Base-by-base conservation (phyloP, 1,139 yeast species). In the Blastobotrys malaysiensis region DNA sequence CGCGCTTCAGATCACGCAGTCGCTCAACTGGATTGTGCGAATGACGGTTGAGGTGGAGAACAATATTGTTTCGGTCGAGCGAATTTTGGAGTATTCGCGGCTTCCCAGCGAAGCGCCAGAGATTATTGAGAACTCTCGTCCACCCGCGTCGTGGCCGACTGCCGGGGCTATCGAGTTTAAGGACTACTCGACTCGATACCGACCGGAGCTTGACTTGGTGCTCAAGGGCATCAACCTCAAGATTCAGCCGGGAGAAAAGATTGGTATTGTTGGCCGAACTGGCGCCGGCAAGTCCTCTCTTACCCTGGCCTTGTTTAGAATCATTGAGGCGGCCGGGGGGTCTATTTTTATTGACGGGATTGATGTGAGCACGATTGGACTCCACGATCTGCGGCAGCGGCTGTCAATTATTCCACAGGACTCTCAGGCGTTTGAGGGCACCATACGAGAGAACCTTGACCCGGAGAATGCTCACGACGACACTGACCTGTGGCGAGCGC, bases 11-110 rank as follows among this genome's bases (percentile, higher is more conserved):
- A 80, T 90, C 58, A 93, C 98, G 0, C 97, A 91, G 72, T 80
- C 96, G 0, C 79, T 93, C 72, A 91, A 91, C 72, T 91, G 98
- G 98, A 89, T 91, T 71, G 97, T 93, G 39, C 80, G 98, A 73
- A 91, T 91, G 98, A 89, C 97, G 0, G 98, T 91, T 54, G 98
- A 91, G 65, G 96, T 93, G 52, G 99, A 93, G 69, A 89, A 97
- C 11, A 91, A 91, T 69, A 91, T 93, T 74, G 98, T 93, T 48
- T 88, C 96, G 5, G 98, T 93, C 47, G 99, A 93, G 73, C 85
- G 99, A 77, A 85, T 91, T 55, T 76, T 88, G 71, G 98, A 93
- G 70, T 93, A 93, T 71, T 81, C 96, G 16, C 69, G 73, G 45
- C 77, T 93, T 62, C 74, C 76, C 46, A 77, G 90, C 14, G 99